Conservation (phyloP, 108 stramenopile genomes). For the Nannochloropsis oceanica region DNA sequence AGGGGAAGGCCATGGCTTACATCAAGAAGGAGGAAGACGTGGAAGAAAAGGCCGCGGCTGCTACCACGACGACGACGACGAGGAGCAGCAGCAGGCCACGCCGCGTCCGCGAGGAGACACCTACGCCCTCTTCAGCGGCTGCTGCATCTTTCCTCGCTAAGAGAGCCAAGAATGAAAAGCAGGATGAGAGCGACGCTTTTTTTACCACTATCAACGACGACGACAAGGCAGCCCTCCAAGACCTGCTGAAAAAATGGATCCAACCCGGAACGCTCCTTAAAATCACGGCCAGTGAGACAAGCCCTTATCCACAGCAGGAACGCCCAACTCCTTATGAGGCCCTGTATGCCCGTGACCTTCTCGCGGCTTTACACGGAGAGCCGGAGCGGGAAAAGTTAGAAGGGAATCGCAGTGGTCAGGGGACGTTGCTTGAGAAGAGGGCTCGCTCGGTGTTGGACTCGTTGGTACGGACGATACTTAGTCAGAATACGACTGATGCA, state of each 20-base stretch:
- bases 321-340: neutral
- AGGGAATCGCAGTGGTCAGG: neutral
- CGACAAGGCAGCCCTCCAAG: neutral
- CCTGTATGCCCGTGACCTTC: neutral
- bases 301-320: neutral
- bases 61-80: too few relatives aligned
- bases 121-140: too few relatives aligned
- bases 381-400: neutral
- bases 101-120: too few relatives aligned
- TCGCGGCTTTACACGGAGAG: neutral
- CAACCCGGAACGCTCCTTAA: neutral
- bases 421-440: neutral
- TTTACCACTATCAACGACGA: neutral
- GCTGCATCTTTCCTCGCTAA: too few relatives aligned
- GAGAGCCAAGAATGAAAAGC: too few relatives aligned
- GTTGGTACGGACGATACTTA: conserved; percentile 55
- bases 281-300: neutral
- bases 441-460: conserved; percentile 31
- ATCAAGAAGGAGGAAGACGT: too few relatives aligned
- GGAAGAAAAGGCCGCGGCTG: too few relatives aligned
- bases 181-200: too few relatives aligned
- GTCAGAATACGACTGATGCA: conserved; percentile 60
- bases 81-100: too few relatives aligned
- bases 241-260: neutral
- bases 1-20: too few relatives aligned